These are phyloP conservation scores for Suhomyces maxii DNA, from an alignment of 1,139 yeast species.

Conservation along the genomic window DNA sequence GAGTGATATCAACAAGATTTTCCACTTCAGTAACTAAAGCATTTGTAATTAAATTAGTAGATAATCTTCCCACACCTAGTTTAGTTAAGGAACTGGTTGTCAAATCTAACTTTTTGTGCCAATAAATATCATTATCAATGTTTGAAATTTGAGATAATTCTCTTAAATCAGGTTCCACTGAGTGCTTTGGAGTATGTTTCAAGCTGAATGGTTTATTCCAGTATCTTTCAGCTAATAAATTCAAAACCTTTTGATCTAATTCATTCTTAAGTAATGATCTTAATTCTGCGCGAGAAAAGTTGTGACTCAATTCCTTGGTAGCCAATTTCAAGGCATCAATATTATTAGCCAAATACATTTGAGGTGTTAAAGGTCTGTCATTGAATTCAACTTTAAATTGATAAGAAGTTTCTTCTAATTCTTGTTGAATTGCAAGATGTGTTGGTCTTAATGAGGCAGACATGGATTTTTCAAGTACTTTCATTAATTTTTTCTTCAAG, in stretches of 20 bases:
- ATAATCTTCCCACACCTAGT: slow-evolving; percentile 87
- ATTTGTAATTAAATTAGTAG: slow-evolving; percentile 80
- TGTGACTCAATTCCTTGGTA: slow-evolving; percentile 81
- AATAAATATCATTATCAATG: slow-evolving; percentile 69
- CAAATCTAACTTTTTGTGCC: slow-evolving; percentile 86
- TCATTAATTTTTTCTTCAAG: slow-evolving; percentile 78
- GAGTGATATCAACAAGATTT: slow-evolving; percentile 69
- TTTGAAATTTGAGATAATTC: slow-evolving; percentile 51
- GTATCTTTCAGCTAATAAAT: slow-evolving; percentile 82
- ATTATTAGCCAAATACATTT: slow-evolving; percentile 88
- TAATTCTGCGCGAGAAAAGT: slow-evolving; percentile 81
- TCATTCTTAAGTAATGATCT: slow-evolving; percentile 77
- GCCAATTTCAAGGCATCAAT: slow-evolving; percentile 84
- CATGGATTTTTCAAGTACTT: slow-evolving; percentile 88
- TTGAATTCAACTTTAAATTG: slow-evolving; percentile 95
- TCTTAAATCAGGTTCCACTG: slow-evolving; percentile 49
- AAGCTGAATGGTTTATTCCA: slow-evolving; percentile 71
- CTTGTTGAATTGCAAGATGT: slow-evolving; percentile 80
- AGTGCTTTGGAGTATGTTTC: slow-evolving; percentile 13
- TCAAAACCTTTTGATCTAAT: slow-evolving; percentile 84
- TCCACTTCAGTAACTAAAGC: slow-evolving; percentile 78
- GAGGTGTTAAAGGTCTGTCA: slow-evolving; percentile 90
- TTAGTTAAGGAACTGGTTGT: slow-evolving; percentile 84
- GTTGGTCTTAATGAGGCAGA: slow-evolving; percentile 87
- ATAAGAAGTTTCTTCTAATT: slow-evolving; percentile 89